Evolutionary conservation across 306 rosid genomes (phyloP), one percentile per base, ranked within the genome.

Genomic region (Rosa persica): DNA sequence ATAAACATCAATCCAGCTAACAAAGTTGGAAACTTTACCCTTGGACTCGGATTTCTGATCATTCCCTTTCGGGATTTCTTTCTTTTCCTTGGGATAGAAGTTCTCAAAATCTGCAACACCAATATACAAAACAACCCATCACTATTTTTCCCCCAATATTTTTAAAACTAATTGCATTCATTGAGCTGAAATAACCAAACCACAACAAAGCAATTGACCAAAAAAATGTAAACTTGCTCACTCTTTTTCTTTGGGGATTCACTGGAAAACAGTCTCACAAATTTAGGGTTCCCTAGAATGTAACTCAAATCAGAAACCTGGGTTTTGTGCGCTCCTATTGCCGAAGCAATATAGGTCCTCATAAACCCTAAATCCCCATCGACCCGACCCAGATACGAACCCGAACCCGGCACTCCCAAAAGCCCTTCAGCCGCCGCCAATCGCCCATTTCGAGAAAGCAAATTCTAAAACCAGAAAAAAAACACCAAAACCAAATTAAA

Each of bases 201-300:
- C 43, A 13, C 34, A 78, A 17, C 8, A 57, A 12, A 74, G 3
- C 7, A 66, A 48, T 11, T 6, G 6, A 27, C 3, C 8, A 25
- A 25, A 20, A 16, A 23, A 27, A 23, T 9, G 60, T 0, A n/a
- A 39, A 82, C 76, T 22, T 64, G 74, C 88, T 86, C 78, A 95
- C 99, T 93, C 87, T 91, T 93, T 80, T 89, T 93, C 96, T 93
- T 87, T 9, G 98, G 99, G 68, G 89, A 60, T 87, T 91, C 96
- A 81, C 90, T 89, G 22, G 93, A 95, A 81, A 88, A 93, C 19
- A 90, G 74, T 13, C 98, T 92, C 54, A 68, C 74, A 40, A 87
- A 62, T 76, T 80, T 88, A 77, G 97, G 94, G 80, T 89, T 92
- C 38, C 85, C 96, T 1, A 81, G 81, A 83, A 89, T 43, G 74